Evolutionary conservation across 2,329 filamentous ascomycete species (phyloP), one percentile per base, ranked within the genome.

Genomic region (Thermothelomyces thermophilus): DNA sequence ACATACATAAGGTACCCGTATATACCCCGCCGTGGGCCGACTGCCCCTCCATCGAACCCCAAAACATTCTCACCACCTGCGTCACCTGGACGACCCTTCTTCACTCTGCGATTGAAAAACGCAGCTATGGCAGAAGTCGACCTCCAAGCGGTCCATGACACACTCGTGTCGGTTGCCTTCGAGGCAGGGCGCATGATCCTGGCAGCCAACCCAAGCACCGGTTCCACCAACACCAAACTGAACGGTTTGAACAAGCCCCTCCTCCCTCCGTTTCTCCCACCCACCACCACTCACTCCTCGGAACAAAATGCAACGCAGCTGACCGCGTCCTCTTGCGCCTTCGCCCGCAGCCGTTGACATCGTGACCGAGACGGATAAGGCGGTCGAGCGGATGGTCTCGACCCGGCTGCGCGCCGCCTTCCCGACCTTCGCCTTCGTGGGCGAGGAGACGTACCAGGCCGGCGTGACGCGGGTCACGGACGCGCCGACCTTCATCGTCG

Each of bases 401-500:
- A 64, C 68, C 14, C 71, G 71, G 35, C 73, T 86, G 13, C 68
- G 67, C 3, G 55, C 67, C 14, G 65, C 70, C 16, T 84, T 81
- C 63, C 82, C 82, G 1, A 56, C 63, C 53, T 78, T 77, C 61
- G 66, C 73, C 56, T 87, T 88, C 66, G 80, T 89, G 65, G 85
- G 85, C 63, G 85, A 88, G 64, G 86, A 91, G 68, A 89, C 86
- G 24, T 86, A 88, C 70, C 73, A 81, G 55, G 77, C 84, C 1
- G 85, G 85, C 59, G 69, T 74, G 31, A 72, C 73, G 53, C 70
- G 67, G 37, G 72, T 91, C 41, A 84, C 80, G 0, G 66, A 74
- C 26, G 75, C 75, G 14, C 86, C 87, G 1, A 91, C 87, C 37
- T 90, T 90, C 68, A 78, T 90, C 62, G 83, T 87, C 57, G 87